Percentiles rank a stretch among this genome's conserved stretches.
Evolutionary conservation across 2,329 filamentous ascomycete genomes (phyloP).

Genomic region (Pseudogymnoascus sp.): DNA sequence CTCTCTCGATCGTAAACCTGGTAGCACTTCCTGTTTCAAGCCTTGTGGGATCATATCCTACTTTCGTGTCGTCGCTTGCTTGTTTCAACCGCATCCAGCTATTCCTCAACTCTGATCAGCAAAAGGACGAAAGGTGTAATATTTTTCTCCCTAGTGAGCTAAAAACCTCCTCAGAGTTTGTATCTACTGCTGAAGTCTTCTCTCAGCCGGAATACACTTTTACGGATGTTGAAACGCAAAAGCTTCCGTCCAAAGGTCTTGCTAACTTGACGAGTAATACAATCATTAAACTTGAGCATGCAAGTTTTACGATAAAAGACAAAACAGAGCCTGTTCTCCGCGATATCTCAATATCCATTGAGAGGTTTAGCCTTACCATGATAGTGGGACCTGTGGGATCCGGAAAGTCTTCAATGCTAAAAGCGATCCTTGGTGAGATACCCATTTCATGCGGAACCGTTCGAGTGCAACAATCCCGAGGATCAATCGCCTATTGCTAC

Average conservation of each 20-base stretch:
- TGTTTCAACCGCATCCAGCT: background rate
- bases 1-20: background rate
- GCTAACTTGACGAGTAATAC: background rate
- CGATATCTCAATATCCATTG: background rate
- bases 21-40: background rate
- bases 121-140: background rate
- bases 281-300: background rate
- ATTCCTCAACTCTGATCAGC: background rate
- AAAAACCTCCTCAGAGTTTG: background rate
- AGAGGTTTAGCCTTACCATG: background rate
- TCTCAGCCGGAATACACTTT: background rate
- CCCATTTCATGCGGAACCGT: conserved; percentile 11
- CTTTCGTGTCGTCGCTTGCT: background rate
- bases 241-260: background rate
- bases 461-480: conserved; percentile 10
- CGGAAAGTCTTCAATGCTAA: conserved; percentile 21
- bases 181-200: background rate
- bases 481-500: conserved; percentile 15
- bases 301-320: background rate
- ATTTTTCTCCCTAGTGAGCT: background rate
- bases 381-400: conserved; percentile 22
- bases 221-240: background rate
- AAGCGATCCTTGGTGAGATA: conserved; percentile 20
- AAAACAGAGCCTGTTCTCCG: background rate
- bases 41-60: background rate